Evolutionary conservation across 2,329 filamentous ascomycete genomes (phyloP).

Genomic region (Apiospora sp.): DNA sequence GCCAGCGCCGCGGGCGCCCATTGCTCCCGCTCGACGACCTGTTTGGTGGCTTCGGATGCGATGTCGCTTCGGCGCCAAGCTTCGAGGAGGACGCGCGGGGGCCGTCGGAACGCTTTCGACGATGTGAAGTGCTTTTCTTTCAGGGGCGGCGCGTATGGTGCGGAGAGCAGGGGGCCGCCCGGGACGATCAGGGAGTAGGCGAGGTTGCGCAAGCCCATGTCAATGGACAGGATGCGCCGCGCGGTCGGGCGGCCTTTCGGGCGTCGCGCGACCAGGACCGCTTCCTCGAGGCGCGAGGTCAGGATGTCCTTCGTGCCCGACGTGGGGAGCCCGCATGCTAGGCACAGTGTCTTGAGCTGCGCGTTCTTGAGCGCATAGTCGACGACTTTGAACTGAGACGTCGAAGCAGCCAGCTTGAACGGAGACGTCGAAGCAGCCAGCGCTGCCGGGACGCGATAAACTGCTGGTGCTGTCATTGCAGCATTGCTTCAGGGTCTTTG

Average conservation of each 20-base stretch:
- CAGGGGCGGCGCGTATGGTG: background rate
- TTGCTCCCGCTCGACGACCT: slow-evolving; percentile 31
- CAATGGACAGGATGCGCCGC: slow-evolving; percentile 73
- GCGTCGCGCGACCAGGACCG: slow-evolving; percentile 37
- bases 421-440: background rate
- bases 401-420: background rate
- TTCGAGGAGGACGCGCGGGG: slow-evolving; percentile 37
- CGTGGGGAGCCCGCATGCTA: slow-evolving; percentile 64
- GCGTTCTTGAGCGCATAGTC: slow-evolving; percentile 52
- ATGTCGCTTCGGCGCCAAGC: slow-evolving; percentile 47
- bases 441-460: background rate
- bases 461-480: slow-evolving; percentile 9
- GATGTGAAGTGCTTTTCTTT: slow-evolving; percentile 21
- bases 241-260: slow-evolving; percentile 33
- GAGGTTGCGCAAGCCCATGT: slow-evolving; percentile 85
- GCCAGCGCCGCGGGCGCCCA: slow-evolving; percentile 48
- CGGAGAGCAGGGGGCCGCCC: slow-evolving; percentile 7
- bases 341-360: slow-evolving; percentile 66
- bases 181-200: slow-evolving; percentile 71
- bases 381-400: background rate
- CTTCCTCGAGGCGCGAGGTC: slow-evolving; percentile 55
- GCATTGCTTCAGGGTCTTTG: background rate
- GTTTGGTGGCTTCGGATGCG: background rate
- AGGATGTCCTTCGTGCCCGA: slow-evolving; percentile 68
- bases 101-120: slow-evolving; percentile 33